These are phyloP conservation scores for Exophiala viscosa DNA, from an alignment of 2,329 filamentous ascomycete genomes.

Conservation along the genomic window DNA sequence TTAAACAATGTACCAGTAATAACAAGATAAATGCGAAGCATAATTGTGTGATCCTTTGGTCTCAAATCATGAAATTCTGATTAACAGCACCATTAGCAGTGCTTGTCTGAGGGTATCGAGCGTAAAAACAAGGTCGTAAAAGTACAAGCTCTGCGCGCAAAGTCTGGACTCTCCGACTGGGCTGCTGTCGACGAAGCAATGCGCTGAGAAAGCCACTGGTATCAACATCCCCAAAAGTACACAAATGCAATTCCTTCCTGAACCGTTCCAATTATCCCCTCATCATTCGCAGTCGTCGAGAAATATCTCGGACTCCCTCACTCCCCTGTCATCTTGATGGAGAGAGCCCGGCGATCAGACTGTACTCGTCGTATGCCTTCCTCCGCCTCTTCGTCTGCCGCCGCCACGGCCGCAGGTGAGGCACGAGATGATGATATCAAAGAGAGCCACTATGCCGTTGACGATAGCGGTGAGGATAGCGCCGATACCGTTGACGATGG, in stretches of 20 bases:
- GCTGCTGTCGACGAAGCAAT: neutral
- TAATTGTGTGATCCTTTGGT: neutral
- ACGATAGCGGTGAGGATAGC: constrained; percentile 61
- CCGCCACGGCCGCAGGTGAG: constrained; percentile 48
- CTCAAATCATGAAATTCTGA: neutral
- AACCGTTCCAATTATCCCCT: neutral
- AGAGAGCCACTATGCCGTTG: constrained; percentile 61
- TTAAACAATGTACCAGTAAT: neutral
- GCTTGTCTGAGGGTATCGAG: neutral
- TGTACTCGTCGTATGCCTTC: constrained; percentile 21
- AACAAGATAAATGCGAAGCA: neutral
- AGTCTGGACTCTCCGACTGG: neutral
- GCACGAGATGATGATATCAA: constrained; percentile 65
- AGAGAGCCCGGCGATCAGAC: constrained; percentile 13
- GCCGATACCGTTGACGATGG: constrained; percentile 65
- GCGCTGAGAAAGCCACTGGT: neutral
- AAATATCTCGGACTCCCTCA: neutral
- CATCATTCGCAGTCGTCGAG: neutral
- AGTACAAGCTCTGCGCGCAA: neutral
- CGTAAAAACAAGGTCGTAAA: neutral
- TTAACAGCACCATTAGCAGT: neutral
- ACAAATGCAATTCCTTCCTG: neutral
- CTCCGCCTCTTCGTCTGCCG: constrained; percentile 29
- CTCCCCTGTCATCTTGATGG: neutral
- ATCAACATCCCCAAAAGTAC: neutral